Percentiles rank a stretch among this genome's conserved stretches.
phyloP scores from a whole-genome alignment of 2,329 filamentous ascomycete species.

The Colletotrichum cordylinicola region DNA sequence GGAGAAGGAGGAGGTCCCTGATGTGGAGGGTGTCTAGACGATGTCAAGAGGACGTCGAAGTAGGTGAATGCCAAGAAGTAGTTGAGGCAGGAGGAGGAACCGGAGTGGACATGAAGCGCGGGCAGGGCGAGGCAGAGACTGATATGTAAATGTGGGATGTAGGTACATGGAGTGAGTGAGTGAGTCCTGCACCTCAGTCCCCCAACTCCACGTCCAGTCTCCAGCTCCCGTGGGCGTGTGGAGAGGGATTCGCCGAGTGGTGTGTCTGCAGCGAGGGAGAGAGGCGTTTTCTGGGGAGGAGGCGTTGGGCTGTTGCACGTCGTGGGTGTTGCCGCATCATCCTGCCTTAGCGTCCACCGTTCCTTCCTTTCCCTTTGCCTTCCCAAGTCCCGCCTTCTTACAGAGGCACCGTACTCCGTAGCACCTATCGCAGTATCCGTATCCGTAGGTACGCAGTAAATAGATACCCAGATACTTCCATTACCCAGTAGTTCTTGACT shows the following conservation, averaged over 20 bases:
- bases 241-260: background rate
- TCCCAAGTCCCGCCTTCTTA: constrained; percentile 6
- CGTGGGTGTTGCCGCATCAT: background rate
- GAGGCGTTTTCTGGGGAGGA: background rate
- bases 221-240: background rate
- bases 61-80: constrained; percentile 8
- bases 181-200: background rate
- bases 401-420: no score
- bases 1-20: background rate
- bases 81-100: background rate
- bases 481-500: background rate
- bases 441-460: background rate
- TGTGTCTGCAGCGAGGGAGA: background rate
- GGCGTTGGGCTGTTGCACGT: background rate
- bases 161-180: background rate
- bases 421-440: no score
- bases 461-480: background rate
- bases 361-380: background rate
- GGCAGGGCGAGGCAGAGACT: background rate
- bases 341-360: background rate
- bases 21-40: background rate
- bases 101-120: constrained; percentile 4
- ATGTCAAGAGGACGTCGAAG: background rate
- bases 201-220: background rate
- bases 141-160: constrained; percentile 12